Base-by-base conservation (phyloP, 306 rosid species). In the Trifolium repens region DNA sequence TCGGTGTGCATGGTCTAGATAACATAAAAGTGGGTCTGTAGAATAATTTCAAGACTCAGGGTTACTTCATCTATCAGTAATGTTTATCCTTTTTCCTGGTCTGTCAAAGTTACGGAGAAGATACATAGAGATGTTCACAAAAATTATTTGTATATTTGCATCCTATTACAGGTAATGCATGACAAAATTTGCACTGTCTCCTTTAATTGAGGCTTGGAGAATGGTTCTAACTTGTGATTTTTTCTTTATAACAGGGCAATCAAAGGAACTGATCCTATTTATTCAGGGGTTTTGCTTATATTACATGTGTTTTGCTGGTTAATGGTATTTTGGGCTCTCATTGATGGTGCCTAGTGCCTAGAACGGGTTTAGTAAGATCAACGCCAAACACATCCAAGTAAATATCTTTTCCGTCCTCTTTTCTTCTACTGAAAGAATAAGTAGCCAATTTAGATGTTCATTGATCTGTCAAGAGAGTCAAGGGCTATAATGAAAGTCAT, bases 1-100 rank as follows among this genome's bases (percentile, higher is more conserved):
- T 40, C 17, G 19, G 57, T 52, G 55, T 63, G 78, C 57, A 19
- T 60, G 69, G 57, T 35, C 50, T 82, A 63, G 77, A 74, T 74
- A 78, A 46, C 57, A 43, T 62, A 67, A 54, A 70, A 50, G 58
- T 47, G 69, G 74, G 57, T 13, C 26, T 59, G 72, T 76, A 64
- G 67, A 63, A 34, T 43, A 65, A 67, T 50, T 44, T 67, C 44
- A 27, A 61, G 78, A 42, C 57, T 8, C 68, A 3, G 70, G 44
- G 26, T 74, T 40, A 73, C 66, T 74, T 37, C 65, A 14, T 55
- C 76, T 61, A 42, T 71, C 68, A 5, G 40, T 61, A 42, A 73
- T 47, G 62, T 22, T 72, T 61, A 32, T 57, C 32, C 19, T 74
- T 42, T 32, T 42, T 76, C 68, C 16, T 58, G 43, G 40, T 66